phyloP scores from a whole-genome alignment of 768 basidiomycete species.

The Mycena alexandri region DNA sequence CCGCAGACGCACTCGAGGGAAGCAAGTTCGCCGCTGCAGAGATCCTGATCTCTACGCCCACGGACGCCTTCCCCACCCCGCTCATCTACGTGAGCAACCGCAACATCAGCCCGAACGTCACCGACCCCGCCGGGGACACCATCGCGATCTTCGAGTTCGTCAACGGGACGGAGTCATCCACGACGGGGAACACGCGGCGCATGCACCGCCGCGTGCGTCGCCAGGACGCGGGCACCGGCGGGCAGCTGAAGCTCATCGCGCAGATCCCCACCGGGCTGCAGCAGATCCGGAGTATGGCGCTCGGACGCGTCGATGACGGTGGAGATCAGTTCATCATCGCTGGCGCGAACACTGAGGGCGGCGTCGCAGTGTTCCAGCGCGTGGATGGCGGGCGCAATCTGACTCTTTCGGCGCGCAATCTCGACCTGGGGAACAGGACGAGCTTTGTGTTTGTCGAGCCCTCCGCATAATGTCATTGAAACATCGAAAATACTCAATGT shows the following conservation, averaged over 20 bases:
- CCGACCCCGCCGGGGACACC: conserved; percentile 65
- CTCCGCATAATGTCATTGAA: neutral
- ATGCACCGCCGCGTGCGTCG: conserved; percentile 35
- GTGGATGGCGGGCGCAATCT: conserved; percentile 57
- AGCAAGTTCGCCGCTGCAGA: conserved; percentile 64
- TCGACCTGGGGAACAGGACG: conserved; percentile 52
- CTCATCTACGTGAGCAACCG: conserved; percentile 71
- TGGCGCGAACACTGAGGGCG: conserved; percentile 47
- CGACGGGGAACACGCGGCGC: conserved; percentile 28
- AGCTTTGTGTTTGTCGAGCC: conserved; percentile 54
- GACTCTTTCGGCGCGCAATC: conserved; percentile 54
- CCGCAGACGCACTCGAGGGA: conserved; percentile 54
- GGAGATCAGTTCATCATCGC: conserved; percentile 57
- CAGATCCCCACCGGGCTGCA: conserved; percentile 68
- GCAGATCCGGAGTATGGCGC: conserved; percentile 67
- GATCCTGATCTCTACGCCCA: conserved; percentile 62
- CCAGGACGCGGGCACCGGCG: conserved; percentile 7
- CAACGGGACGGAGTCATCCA: conserved; percentile 34
- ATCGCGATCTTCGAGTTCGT: conserved; percentile 67
- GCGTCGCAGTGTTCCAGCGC: conserved; percentile 59
- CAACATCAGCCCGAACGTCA: conserved; percentile 57
- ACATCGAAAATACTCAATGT: no score
- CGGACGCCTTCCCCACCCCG: conserved; percentile 55
- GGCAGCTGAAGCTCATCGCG: conserved; percentile 54
- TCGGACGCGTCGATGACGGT: conserved; percentile 55